Evolutionary conservation across 352 stramenopile species (phyloP).

Genomic region (Phytophthora meadii): DNA sequence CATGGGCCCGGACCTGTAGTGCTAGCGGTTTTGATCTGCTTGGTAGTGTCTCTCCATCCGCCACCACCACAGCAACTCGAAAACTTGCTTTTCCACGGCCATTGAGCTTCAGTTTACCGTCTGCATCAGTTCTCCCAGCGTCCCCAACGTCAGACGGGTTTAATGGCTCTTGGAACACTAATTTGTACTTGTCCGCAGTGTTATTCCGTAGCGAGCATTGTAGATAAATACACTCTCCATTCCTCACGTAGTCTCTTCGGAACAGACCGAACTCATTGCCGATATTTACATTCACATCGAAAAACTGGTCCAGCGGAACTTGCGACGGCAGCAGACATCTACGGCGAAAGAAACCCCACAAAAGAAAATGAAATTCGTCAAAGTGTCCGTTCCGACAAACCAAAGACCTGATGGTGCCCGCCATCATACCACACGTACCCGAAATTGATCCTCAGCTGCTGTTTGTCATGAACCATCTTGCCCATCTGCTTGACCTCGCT

Average conservation of each 20-base stretch:
- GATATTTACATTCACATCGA: slow-evolving; percentile 77
- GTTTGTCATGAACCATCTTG: slow-evolving; percentile 81
- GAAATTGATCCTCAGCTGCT: slow-evolving; percentile 85
- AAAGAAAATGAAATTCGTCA: slow-evolving; percentile 15
- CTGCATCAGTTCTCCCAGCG: slow-evolving; percentile 12
- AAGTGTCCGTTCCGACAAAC: slow-evolving; percentile 15
- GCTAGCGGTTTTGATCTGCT: slow-evolving; percentile 27
- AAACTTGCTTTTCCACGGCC: slow-evolving; percentile 69
- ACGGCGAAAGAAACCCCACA: slow-evolving; percentile 18
- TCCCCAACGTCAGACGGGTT: slow-evolving; percentile 19
- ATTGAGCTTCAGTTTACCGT: slow-evolving; percentile 57
- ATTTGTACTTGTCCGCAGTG: slow-evolving; percentile 18
- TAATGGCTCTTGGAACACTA: slow-evolving; percentile 40
- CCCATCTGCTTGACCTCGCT: slow-evolving; percentile 63
- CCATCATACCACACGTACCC: slow-evolving; percentile 38
- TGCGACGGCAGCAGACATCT: slow-evolving; percentile 67
- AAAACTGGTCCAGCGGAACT: slow-evolving; percentile 55
- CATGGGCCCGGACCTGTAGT: slow-evolving; percentile 51
- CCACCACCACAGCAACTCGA: slow-evolving; percentile 41
- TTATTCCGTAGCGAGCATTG: slow-evolving; percentile 59
- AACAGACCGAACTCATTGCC: slow-evolving; percentile 88
- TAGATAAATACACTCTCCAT: slow-evolving; percentile 53
- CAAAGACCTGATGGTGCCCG: slow-evolving; percentile 19
- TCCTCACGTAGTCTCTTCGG: slow-evolving; percentile 55
- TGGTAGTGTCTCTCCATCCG: slow-evolving; percentile 1